These are phyloP conservation scores for Penicillium sp. DNA, from an alignment of 2,329 filamentous ascomycete genomes.

Conservation along the genomic window DNA sequence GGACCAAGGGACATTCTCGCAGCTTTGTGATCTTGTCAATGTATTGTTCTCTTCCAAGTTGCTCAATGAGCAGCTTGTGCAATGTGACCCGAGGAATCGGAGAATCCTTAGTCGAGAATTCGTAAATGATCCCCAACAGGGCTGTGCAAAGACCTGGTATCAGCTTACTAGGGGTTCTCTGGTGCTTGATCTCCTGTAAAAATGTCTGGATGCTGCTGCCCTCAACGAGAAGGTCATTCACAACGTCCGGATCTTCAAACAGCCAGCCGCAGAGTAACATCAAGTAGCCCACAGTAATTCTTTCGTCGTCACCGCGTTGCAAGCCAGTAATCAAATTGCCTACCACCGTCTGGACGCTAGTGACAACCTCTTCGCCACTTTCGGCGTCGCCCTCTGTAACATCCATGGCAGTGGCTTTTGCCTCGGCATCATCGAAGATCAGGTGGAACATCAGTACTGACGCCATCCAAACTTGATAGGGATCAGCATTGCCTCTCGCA, in stretches of 20 bases:
- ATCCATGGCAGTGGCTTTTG: conserved; percentile 76
- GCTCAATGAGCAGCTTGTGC: conserved; percentile 73
- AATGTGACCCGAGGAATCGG: conserved; percentile 80
- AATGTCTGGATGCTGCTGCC: conserved; percentile 89
- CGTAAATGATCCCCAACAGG: conserved; percentile 85
- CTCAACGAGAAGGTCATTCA: conserved; percentile 90
- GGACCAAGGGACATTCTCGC: conserved; percentile 73
- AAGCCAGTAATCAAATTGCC: conserved; percentile 82
- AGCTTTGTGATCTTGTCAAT: conserved; percentile 77
- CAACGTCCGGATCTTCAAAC: conserved; percentile 86
- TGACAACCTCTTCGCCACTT: conserved; percentile 91
- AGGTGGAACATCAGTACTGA: conserved; percentile 84
- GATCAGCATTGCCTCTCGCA: conserved; percentile 67
- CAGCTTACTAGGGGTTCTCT: conserved; percentile 62
- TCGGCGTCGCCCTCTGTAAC: conserved; percentile 88
- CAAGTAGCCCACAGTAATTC: conserved; percentile 79
- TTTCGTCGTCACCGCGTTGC: conserved; percentile 73
- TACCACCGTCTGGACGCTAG: conserved; percentile 84
- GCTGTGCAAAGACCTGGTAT: conserved; percentile 82
- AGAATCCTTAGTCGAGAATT: conserved; percentile 97
- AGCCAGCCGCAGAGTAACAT: conserved; percentile 89
- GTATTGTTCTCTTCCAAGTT: conserved; percentile 83
- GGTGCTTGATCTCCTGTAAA: conserved; percentile 70
- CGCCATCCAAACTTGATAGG: conserved; percentile 89
- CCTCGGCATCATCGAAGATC: conserved; percentile 74